These are phyloP conservation scores for Lactifluus echinatus DNA, from an alignment of 768 basidiomycete species.

Conservation along the genomic window DNA sequence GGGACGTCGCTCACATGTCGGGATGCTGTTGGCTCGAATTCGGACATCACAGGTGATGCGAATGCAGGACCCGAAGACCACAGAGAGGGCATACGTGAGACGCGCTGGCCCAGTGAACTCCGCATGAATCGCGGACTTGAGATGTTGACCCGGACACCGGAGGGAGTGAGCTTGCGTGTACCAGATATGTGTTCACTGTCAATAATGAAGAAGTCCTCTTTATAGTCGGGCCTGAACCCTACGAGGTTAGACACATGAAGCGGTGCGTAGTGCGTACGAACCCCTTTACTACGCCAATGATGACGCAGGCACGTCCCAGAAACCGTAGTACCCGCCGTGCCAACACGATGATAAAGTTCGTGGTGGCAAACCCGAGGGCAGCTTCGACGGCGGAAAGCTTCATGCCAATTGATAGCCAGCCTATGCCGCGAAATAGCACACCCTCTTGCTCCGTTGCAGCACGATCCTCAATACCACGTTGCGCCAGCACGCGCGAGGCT, in stretches of 20 bases:
- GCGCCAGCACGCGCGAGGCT: conserved; percentile 38
- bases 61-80: conserved; percentile 4
- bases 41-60: background rate
- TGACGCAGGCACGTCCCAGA: conserved; percentile 43
- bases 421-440: conserved; percentile 48
- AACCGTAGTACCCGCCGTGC: conserved; percentile 52
- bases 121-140: conserved; percentile 11
- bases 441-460: conserved; percentile 37
- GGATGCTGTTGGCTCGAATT: background rate
- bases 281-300: conserved; percentile 63
- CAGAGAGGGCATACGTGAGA: conserved; percentile 3
- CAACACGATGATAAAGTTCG: conserved; percentile 44
- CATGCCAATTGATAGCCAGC: conserved; percentile 55
- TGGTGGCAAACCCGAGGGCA: conserved; percentile 49
- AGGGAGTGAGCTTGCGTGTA: conserved; percentile 12
- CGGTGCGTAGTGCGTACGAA: conserved; percentile 28
- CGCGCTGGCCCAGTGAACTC: conserved; percentile 10
- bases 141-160: conserved; percentile 2
- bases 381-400: conserved; percentile 60
- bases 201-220: conserved; percentile 17
- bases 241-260: background rate
- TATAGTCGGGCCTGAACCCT: conserved; percentile 9
- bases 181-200: conserved; percentile 1
- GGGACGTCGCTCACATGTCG: background rate
- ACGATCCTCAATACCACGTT: conserved; percentile 42